These are phyloP conservation scores for Zalaria sp. DNA, from an alignment of 2,329 filamentous ascomycete genomes.

Conservation along the genomic window DNA sequence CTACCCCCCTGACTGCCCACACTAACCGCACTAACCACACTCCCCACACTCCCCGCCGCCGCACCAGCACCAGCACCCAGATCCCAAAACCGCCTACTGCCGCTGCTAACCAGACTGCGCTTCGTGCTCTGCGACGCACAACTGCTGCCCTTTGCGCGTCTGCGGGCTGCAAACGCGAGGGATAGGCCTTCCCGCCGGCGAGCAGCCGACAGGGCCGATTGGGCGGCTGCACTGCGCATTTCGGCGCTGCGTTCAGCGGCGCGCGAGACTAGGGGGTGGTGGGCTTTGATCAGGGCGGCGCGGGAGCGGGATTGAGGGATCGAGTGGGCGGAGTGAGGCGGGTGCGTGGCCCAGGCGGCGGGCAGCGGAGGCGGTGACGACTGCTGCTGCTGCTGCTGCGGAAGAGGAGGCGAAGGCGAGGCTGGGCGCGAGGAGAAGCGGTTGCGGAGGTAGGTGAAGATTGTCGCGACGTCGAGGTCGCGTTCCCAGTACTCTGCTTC, in stretches of 20 bases:
- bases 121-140: conserved; percentile 82
- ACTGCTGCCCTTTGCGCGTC: conserved; percentile 38
- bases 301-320: conserved; percentile 54
- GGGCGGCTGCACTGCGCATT: too few relatives aligned
- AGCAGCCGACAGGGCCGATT: not conserved
- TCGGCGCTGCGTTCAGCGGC: conserved; percentile 17
- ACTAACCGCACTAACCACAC: conserved; percentile 27
- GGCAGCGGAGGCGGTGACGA: conserved; percentile 13
- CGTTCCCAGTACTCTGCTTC: conserved; percentile 80
- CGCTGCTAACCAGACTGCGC: conserved; percentile 51
- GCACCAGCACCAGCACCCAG: conserved; percentile 59
- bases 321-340: not conserved
- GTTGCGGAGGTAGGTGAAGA: conserved; percentile 74
- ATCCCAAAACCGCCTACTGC: conserved; percentile 84
- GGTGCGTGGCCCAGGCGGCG: not conserved
- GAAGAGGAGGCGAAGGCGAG: conserved; percentile 20
- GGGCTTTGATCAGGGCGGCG: conserved; percentile 70
- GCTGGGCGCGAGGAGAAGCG: conserved; percentile 47
- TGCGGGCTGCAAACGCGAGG: conserved; percentile 5
- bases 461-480: conserved; percentile 77
- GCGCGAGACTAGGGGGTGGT: conserved; percentile 71
- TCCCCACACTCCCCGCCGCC: conserved; percentile 52
- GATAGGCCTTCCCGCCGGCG: conserved; percentile 2
- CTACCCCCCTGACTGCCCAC: conserved; percentile 54
- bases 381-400: conserved; percentile 29